Percentiles rank a stretch among this genome's conserved stretches.
Conservation (phyloP, 1,284 basidiomycete genomes). For the Tylopilus sp. region DNA sequence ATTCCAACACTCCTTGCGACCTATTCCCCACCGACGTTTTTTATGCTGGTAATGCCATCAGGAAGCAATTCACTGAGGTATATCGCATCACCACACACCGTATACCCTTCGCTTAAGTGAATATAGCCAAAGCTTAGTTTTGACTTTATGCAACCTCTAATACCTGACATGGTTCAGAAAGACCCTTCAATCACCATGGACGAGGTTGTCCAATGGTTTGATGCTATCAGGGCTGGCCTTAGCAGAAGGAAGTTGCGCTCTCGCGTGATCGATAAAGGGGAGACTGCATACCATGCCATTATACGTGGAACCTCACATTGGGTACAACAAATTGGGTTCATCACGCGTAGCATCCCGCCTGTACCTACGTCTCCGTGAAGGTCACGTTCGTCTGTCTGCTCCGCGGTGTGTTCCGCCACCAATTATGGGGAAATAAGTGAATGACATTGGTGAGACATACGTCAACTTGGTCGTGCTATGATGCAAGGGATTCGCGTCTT, state of each 20-base stretch:
- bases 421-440: no score
- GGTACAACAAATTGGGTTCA: background rate
- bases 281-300: background rate
- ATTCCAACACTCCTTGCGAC: background rate
- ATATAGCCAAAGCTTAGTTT: background rate
- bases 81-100: no score
- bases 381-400: no score
- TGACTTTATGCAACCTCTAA: background rate
- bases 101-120: no score
- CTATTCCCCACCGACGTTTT: background rate
- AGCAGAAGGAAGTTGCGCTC: background rate
- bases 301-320: background rate
- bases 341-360: background rate
- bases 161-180: background rate
- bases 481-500: no score
- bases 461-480: no score
- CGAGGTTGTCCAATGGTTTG: background rate
- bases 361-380: background rate
- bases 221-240: background rate
- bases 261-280: background rate
- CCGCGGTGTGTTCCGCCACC: no score
- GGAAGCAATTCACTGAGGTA: background rate
- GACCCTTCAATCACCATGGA: background rate
- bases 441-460: no score
- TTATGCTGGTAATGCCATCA: background rate